A percentile compares a stretch with the other conserved stretches of the same genome.
These are phyloP conservation scores for Hypoxylon fuscum DNA, from an alignment of 495 filamentous ascomycete species.

Conservation along the genomic window DNA sequence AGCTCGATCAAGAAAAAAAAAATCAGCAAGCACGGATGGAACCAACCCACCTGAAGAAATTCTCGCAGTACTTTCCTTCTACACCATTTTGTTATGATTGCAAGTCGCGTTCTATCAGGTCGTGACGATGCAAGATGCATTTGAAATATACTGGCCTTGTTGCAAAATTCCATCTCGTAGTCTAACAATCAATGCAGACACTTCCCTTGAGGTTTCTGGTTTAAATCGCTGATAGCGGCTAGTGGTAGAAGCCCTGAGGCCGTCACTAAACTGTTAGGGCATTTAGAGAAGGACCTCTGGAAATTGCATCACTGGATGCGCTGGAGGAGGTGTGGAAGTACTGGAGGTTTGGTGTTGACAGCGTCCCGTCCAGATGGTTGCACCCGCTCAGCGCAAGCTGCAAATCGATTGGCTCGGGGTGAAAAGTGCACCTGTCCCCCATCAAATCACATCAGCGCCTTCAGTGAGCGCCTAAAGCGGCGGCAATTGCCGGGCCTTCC, in stretches of 20 bases:
- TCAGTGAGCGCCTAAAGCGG: constrained; percentile 37
- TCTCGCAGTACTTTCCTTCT: constrained; percentile 23
- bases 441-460: constrained; percentile 41
- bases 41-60: constrained; percentile 34
- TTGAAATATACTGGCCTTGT: neutral
- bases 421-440: constrained; percentile 27
- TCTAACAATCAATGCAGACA: neutral
- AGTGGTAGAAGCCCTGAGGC: constrained; percentile 3
- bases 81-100: constrained; percentile 27
- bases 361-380: constrained; percentile 33
- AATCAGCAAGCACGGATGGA: constrained; percentile 37
- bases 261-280: constrained; percentile 2
- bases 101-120: constrained; percentile 31
- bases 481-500: constrained; percentile 43
- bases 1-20: constrained; percentile 29
- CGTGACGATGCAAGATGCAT: neutral
- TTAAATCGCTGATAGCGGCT: constrained; percentile 14
- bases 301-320: constrained; percentile 20
- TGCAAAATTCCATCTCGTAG: constrained; percentile 2
- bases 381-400: constrained; percentile 36
- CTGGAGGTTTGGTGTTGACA: constrained; percentile 35
- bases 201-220: constrained; percentile 6
- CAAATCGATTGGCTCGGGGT: constrained; percentile 41
- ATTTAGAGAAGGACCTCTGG: constrained; percentile 37
- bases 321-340: constrained; percentile 30